Base-by-base conservation (phyloP, 495 filamentous ascomycete species). In the Jackrogersella multiformis region DNA sequence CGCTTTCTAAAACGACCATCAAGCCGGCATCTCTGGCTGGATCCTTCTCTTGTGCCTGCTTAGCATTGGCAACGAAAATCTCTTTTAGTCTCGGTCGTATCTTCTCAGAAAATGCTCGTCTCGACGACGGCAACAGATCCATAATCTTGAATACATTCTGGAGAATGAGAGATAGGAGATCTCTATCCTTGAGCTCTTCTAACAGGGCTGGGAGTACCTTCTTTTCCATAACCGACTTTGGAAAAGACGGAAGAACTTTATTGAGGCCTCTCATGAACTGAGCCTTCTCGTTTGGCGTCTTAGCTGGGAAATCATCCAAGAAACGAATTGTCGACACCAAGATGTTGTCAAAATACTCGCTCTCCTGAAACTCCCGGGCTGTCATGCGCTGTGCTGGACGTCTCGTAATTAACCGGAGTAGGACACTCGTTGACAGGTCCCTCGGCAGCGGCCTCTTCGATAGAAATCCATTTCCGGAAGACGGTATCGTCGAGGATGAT, bases 241-340 rank as follows among this genome's bases (percentile, higher is more conserved):
- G 95, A 69, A 99, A 99, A 30, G 94, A 93, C 1, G 89, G 88
- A 5, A 98, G 76, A 3, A 98, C 92, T 21, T 90, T 89, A 54
- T 90, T 88, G 24, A 99, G 79, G 0, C 96, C 96, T 51, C 93
- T 85, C 83, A 99, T 86, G 74, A 99, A 99, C 59, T 92, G 88
- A 0, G 90, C 82, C 74, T 98, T 99, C 72, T 99, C 96, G 70
- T 86, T 90, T 0, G 90, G 84, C 2, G 92, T 97, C 78, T 99
- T 99, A 36, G 93, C 90, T 1, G 95, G 94, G 52, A 99, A 84
- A 0, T 86, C 82, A 64, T 99, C 95, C 21, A 99, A 79, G 71
- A 98, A 99, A 21, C 96, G 93, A 53, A 99, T 93, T 0, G 96
- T 95, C 1, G 93, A 95, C 23, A 99, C 91, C 20, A 99, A 82